A percentile compares a stretch with the other conserved stretches of the same genome.
phyloP scores from a whole-genome alignment of 1,139 yeast species.

The Candida labiduridarum region DNA sequence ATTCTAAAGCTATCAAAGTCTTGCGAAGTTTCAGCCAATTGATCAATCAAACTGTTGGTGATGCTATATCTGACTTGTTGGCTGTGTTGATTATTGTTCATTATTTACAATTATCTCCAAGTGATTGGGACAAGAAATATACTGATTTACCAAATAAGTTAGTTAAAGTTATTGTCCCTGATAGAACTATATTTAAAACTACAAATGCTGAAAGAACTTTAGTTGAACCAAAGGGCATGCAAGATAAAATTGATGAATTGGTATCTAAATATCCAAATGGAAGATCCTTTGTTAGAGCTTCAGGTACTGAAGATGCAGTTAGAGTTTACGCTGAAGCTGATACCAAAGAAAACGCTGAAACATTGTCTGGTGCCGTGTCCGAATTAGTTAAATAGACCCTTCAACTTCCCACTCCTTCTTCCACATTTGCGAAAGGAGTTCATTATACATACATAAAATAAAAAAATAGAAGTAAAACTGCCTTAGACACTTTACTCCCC shows the following conservation, averaged over 20 bases:
- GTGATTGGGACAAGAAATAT: conserved; percentile 77
- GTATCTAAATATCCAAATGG: conserved; percentile 64
- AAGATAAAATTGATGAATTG: conserved; percentile 64
- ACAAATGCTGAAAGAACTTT: conserved; percentile 89
- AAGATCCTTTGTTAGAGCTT: conserved; percentile 92
- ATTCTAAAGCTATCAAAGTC: conserved; percentile 47
- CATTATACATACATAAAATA: background rate
- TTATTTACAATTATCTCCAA: conserved; percentile 57
- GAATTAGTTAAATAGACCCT: conserved; percentile 27
- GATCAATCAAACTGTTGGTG: conserved; percentile 97
- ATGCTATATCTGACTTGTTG: conserved; percentile 87
- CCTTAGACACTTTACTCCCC: conserved; percentile 10
- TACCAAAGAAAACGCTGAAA: conserved; percentile 36
- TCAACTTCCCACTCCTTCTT: conserved; percentile 14
- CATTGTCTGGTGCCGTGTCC: conserved; percentile 36
- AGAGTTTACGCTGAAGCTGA: conserved; percentile 92
- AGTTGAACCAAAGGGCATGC: conserved; percentile 77
- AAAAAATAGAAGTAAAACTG: background rate
- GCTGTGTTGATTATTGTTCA: conserved; percentile 70
- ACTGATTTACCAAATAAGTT: conserved; percentile 85
- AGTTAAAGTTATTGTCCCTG: conserved; percentile 79
- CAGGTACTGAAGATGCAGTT: conserved; percentile 98
- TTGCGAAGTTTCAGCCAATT: conserved; percentile 63
- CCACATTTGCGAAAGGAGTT: conserved; percentile 10
- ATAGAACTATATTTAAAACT: conserved; percentile 76